Percentiles rank a stretch among this genome's conserved stretches.
Evolutionary conservation across 305 asterid genomes (phyloP).

Genomic region (Solanum hybrid): DNA sequence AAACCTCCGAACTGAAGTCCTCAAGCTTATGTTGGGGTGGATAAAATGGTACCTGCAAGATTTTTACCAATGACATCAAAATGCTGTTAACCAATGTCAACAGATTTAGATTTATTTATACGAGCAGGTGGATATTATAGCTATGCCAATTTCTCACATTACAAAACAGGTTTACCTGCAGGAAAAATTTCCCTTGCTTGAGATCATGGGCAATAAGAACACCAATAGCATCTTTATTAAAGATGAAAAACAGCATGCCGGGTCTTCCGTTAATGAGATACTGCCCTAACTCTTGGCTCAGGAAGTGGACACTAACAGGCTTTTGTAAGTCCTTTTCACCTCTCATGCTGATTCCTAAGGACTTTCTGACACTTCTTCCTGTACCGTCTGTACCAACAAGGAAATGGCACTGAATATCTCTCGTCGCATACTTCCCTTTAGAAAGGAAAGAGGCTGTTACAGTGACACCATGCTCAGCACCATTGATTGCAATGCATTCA

Average conservation of each 20-base stretch:
- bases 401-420: conserved; percentile 46
- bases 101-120: neutral
- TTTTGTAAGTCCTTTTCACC: conserved; percentile 74
- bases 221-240: conserved; percentile 73
- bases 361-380: conserved; percentile 60
- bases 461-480: conserved; percentile 31
- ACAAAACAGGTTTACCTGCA: conserved; percentile 49
- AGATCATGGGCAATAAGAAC: conserved; percentile 92
- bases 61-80: neutral
- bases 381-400: conserved; percentile 47
- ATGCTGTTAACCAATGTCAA: neutral
- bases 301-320: conserved; percentile 80
- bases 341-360: conserved; percentile 52
- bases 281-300: conserved; percentile 67
- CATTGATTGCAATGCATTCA: conserved; percentile 49
- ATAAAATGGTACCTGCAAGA: conserved; percentile 69
- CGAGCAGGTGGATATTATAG: neutral
- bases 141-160: neutral
- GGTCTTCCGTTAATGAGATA: conserved; percentile 72
- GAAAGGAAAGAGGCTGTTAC: conserved; percentile 38
- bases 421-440: conserved; percentile 38
- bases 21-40: conserved; percentile 81
- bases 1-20: conserved; percentile 65
- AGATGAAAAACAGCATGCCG: conserved; percentile 83
- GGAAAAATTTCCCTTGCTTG: conserved; percentile 77